Evolutionary conservation across 2,329 filamentous ascomycete species (phyloP).

Genomic region (Blastomyces gilchristii): DNA sequence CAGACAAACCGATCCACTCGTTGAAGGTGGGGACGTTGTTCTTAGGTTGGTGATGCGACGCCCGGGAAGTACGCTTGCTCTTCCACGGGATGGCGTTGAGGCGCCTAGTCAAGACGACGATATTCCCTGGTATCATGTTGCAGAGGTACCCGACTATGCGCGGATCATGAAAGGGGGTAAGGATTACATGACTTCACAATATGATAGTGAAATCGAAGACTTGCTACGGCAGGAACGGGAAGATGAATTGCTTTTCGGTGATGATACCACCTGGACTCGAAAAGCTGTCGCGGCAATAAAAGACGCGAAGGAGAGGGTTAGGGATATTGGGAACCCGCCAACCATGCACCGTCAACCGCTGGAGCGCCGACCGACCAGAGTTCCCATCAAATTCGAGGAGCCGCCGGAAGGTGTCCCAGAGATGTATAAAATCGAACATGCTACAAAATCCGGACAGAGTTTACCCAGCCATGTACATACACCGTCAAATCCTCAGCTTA

Average conservation of each 20-base stretch:
- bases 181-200: conserved; percentile 75
- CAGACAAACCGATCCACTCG: conserved; percentile 63
- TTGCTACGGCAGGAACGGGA: conserved; percentile 69
- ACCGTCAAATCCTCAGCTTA: conserved; percentile 10
- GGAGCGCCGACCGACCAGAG: conserved; percentile 39
- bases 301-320: conserved; percentile 64
- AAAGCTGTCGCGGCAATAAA: conserved; percentile 68
- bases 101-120: conserved; percentile 56
- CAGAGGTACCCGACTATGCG: conserved; percentile 88
- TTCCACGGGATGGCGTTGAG: conserved; percentile 61
- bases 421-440: conserved; percentile 43
- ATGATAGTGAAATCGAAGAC: conserved; percentile 65
- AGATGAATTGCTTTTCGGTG: conserved; percentile 83
- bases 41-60: conserved; percentile 74
- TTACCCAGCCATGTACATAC: conserved; percentile 21
- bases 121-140: conserved; percentile 89
- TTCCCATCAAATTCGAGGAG: conserved; percentile 42
- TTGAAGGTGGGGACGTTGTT: conserved; percentile 80
- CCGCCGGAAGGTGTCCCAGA: conserved; percentile 39
- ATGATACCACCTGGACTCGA: conserved; percentile 85
- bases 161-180: conserved; percentile 89
- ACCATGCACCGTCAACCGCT: conserved; percentile 42
- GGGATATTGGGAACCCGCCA: conserved; percentile 57
- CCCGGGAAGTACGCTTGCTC: conserved; percentile 69
- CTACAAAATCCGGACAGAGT: conserved; percentile 36